Percentiles rank a stretch among this genome's conserved stretches.
Evolutionary conservation across 2,329 filamentous ascomycete species (phyloP).

Genomic region (Clonostachys byssicola): DNA sequence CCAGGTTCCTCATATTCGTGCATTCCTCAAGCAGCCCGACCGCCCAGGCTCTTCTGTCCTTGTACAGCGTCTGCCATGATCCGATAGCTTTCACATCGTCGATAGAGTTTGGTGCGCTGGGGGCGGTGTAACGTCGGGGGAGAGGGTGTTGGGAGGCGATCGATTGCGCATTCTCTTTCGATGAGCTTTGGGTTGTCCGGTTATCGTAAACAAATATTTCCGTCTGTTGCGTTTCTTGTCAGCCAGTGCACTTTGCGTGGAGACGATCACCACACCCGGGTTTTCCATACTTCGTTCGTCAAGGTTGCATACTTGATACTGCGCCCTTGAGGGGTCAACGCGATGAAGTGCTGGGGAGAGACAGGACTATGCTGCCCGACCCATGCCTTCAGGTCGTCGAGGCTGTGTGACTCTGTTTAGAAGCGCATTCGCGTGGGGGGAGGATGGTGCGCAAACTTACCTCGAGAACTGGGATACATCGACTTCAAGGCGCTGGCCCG

Average conservation of each 20-base stretch:
- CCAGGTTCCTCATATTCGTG: slow-evolving; percentile 55
- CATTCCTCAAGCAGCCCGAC: slow-evolving; percentile 66
- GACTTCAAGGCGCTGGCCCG: slow-evolving; percentile 78
- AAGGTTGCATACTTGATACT: slow-evolving; percentile 79
- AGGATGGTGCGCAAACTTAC: slow-evolving; percentile 37
- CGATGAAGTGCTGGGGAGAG: slow-evolving; percentile 73
- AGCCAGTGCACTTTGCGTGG: background rate
- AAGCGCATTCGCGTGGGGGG: slow-evolving; percentile 1
- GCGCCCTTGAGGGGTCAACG: slow-evolving; percentile 80
- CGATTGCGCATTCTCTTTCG: slow-evolving; percentile 31
- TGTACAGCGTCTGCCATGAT: slow-evolving; percentile 87
- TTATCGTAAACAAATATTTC: slow-evolving; percentile 94
- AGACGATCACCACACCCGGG: too few species aligned
- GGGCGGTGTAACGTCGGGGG: slow-evolving; percentile 51
- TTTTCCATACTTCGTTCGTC: slow-evolving; percentile 62
- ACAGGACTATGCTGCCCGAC: slow-evolving; percentile 73
- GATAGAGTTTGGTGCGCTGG: slow-evolving; percentile 77
- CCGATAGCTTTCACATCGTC: slow-evolving; percentile 73
- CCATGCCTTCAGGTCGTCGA: slow-evolving; percentile 83
- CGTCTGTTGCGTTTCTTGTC: slow-evolving; percentile 46
- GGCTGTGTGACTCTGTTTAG: slow-evolving; percentile 36
- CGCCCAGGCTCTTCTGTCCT: slow-evolving; percentile 77
- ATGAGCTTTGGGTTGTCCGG: slow-evolving; percentile 52
- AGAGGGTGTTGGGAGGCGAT: slow-evolving; percentile 43
- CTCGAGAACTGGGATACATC: slow-evolving; percentile 73